Base-by-base conservation (phyloP, 2,329 filamentous ascomycete genomes). In the Exophiala lecanii-corni region DNA sequence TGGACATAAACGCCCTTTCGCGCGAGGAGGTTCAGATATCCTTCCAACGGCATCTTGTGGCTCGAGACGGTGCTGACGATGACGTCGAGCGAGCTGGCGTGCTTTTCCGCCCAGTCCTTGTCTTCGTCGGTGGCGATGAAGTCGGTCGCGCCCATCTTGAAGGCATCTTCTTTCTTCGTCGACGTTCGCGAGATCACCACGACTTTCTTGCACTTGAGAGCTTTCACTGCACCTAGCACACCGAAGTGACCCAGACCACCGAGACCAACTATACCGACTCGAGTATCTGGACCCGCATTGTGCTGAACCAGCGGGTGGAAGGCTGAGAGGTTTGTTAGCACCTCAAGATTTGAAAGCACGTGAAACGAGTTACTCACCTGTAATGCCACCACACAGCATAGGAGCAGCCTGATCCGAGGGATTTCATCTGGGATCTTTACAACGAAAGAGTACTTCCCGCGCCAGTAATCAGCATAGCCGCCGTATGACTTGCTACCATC, bases 361-460 rank as follows among this genome's bases (percentile, higher is more conserved):
- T n/a, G n/a, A n/a, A n/a, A n/a, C n/a, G n/a, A n/a, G n/a, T n/a
- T n/a, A n/a, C n/a, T n/a, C n/a, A n/a, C n/a, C 76, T 0, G 86
- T 92, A 41, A 91, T 73, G 1, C 87, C 86, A 1, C 81, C 86
- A 59, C 86, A 91, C 19, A 91, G 72, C 69, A 92, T 79, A 1
- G 86, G 85, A 1, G 84, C 76, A 1, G 75, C 77, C 44, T 73
- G 67, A 7, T 68, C 70, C 20, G 66, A 1, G 63, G 55, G 19
- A 81, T 49, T 0, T 48, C 58, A 10, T 73, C 68, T 0, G 78
- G 78, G 47, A 81, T 79, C 58, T 46, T 46, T 28, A 56, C 42
- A n/a, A 54, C 53, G 23, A 54, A 53, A 17, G 52, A 34, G 67
- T 66, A 70, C 0, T 73, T 73, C 0, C 72, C 73, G 15, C 80